A percentile compares a stretch with the other conserved stretches of the same genome.
These are phyloP conservation scores for Neurospora africana DNA, from an alignment of 495 filamentous ascomycete species.

Conservation along the genomic window DNA sequence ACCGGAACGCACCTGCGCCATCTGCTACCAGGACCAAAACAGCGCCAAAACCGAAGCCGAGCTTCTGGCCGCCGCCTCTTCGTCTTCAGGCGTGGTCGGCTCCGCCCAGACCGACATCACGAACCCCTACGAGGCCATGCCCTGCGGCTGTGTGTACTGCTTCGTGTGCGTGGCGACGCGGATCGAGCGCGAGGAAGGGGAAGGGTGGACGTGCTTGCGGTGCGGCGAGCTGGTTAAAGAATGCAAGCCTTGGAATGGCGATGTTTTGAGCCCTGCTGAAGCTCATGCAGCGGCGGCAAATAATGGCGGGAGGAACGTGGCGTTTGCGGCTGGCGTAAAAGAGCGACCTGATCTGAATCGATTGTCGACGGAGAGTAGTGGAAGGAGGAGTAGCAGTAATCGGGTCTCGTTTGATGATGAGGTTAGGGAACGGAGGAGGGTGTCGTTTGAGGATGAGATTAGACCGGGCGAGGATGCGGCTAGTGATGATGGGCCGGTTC, in stretches of 20 bases:
- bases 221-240: constrained; percentile 80
- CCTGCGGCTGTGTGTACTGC: constrained; percentile 90
- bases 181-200: constrained; percentile 85
- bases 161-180: constrained; percentile 92
- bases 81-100: constrained; percentile 64
- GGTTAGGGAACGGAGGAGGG: background rate
- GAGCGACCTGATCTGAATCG: constrained; percentile 1
- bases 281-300: constrained; percentile 45
- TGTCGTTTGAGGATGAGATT: background rate
- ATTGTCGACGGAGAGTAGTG: constrained; percentile 1
- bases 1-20: constrained; percentile 92
- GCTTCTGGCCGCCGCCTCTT: constrained; percentile 50
- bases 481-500: background rate
- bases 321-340: constrained; percentile 51
- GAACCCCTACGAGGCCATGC: constrained; percentile 87
- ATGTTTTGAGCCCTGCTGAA: constrained; percentile 56
- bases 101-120: constrained; percentile 91
- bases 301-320: constrained; percentile 37
- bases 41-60: constrained; percentile 59
- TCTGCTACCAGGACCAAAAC: constrained; percentile 91
- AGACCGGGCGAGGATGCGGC: background rate
- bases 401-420: background rate
- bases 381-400: constrained; percentile 3
- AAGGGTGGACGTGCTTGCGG: constrained; percentile 89
- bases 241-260: constrained; percentile 87